These are phyloP conservation scores for Pleurotus tuoliensis DNA, from an alignment of 768 basidiomycete species.

Conservation along the genomic window DNA sequence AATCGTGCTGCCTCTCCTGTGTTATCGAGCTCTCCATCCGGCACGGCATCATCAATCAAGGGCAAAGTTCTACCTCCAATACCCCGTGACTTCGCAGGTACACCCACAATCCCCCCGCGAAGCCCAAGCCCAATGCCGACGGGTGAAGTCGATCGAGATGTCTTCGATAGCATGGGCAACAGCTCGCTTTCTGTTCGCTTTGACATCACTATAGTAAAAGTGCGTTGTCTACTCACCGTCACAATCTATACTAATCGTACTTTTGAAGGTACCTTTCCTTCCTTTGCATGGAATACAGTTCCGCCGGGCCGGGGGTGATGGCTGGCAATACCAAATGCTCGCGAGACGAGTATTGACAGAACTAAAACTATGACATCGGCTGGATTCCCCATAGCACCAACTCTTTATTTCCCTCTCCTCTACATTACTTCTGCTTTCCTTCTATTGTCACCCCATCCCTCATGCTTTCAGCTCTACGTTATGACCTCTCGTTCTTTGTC, in stretches of 20 bases:
- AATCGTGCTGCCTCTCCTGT: constrained; percentile 1
- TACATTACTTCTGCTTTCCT: constrained; percentile 3
- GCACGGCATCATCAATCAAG: constrained; percentile 43
- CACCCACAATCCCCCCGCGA: constrained; percentile 24
- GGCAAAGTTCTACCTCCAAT: constrained; percentile 73
- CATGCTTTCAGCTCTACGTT: constrained; percentile 1
- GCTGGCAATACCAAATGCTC: constrained; percentile 98
- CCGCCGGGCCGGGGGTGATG: constrained; percentile 83
- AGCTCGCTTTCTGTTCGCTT: constrained; percentile 88
- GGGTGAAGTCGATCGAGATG: constrained; percentile 61
- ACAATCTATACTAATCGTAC: constrained; percentile 8
- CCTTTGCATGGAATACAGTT: constrained; percentile 96
- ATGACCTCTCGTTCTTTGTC: not conserved
- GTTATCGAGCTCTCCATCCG: constrained; percentile 30
- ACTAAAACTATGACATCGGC: constrained; percentile 63
- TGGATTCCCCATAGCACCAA: constrained; percentile 1
- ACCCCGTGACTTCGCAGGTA: constrained; percentile 59
- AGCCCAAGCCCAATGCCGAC: constrained; percentile 56
- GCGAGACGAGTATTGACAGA: constrained; percentile 85
- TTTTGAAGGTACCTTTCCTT: constrained; percentile 78
- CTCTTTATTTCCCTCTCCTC: constrained; percentile 11
- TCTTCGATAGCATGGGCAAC: constrained; percentile 71
- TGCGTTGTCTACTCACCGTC: constrained; percentile 30
- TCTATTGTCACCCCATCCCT: not conserved
- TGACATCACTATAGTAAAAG: constrained; percentile 97